Evolutionary conservation across 2,329 filamentous ascomycete genomes (phyloP).

Genomic region (Arthrobotrys megalospora): DNA sequence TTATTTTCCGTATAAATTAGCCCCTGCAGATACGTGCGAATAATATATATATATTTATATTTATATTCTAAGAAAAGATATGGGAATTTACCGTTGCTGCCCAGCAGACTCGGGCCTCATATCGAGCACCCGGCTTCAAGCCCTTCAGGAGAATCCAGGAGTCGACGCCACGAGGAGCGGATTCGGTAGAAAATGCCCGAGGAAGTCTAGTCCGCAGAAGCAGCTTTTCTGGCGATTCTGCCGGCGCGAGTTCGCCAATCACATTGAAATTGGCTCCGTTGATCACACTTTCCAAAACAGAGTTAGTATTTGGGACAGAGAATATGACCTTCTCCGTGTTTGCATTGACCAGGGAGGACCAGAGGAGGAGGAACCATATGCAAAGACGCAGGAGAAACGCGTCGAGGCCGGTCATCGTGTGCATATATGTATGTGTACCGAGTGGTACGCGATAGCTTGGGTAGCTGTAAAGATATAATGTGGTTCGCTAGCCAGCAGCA

Average conservation of each 20-base stretch:
- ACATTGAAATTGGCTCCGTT: slow-evolving; percentile 69
- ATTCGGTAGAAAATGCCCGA: slow-evolving; percentile 74
- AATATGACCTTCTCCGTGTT: slow-evolving; percentile 96
- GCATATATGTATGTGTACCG: neutral
- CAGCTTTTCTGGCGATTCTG: slow-evolving; percentile 22
- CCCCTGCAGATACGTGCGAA: neutral
- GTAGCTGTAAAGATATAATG: neutral
- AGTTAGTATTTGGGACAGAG: slow-evolving; percentile 73
- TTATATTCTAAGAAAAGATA: slow-evolving; percentile 19
- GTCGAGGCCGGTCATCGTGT: slow-evolving; percentile 26
- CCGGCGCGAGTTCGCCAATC: slow-evolving; percentile 35
- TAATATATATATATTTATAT: neutral
- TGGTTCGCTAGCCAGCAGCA: slow-evolving; percentile 12
- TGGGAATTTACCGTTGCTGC: slow-evolving; percentile 81
- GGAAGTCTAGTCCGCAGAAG: slow-evolving; percentile 47
- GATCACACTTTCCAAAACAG: slow-evolving; percentile 67
- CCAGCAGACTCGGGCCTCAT: slow-evolving; percentile 95
- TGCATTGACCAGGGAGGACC: slow-evolving; percentile 68
- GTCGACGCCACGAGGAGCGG: slow-evolving; percentile 72
- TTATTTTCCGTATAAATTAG: neutral
- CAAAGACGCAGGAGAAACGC: slow-evolving; percentile 19
- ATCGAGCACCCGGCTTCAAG: slow-evolving; percentile 80
- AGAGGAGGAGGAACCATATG: slow-evolving; percentile 53
- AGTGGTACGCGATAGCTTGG: neutral
- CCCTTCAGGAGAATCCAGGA: slow-evolving; percentile 85